Percentiles rank a stretch among this genome's conserved stretches.
phyloP scores from a whole-genome alignment of 75 land plant species.

The Picea glauca region DNA sequence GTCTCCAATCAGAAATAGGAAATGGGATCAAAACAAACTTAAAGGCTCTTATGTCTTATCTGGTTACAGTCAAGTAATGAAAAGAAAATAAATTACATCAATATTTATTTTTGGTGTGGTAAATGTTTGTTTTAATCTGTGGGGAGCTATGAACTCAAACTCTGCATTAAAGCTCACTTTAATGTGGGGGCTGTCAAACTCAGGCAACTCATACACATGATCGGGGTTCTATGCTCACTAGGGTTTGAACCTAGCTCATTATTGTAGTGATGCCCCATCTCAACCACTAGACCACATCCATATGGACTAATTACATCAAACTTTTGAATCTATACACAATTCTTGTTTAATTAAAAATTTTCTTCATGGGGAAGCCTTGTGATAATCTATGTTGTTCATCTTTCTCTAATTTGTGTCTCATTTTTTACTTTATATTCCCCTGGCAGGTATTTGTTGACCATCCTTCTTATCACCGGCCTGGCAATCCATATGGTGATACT shows the following conservation, averaged over 20 bases:
- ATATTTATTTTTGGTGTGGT: too few relatives aligned
- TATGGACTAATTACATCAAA: neutral
- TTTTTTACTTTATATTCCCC: slow-evolving; percentile 1
- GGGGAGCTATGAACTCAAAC: too few relatives aligned
- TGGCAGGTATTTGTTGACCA: slow-evolving; percentile 93
- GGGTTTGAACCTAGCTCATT: too few relatives aligned
- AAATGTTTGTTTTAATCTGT: too few relatives aligned
- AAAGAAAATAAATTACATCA: neutral
- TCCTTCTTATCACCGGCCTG: slow-evolving; percentile 82
- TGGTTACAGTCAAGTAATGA: neutral
- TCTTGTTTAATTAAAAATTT: neutral
- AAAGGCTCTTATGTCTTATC: neutral
- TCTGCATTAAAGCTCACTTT: too few relatives aligned
- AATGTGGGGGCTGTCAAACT: too few relatives aligned
- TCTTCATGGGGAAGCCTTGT: neutral
- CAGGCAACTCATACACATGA: too few relatives aligned
- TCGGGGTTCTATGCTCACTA: too few relatives aligned
- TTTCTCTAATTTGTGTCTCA: neutral
- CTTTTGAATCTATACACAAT: neutral
- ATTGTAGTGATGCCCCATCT: too few relatives aligned
- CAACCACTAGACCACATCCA: too few relatives aligned
- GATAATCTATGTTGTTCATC: neutral
- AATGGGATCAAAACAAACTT: neutral
- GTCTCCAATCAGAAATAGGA: neutral
- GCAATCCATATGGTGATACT: slow-evolving; percentile 90